Conservation (phyloP, 257 asterid genomes). For the Solanum rostratum region DNA sequence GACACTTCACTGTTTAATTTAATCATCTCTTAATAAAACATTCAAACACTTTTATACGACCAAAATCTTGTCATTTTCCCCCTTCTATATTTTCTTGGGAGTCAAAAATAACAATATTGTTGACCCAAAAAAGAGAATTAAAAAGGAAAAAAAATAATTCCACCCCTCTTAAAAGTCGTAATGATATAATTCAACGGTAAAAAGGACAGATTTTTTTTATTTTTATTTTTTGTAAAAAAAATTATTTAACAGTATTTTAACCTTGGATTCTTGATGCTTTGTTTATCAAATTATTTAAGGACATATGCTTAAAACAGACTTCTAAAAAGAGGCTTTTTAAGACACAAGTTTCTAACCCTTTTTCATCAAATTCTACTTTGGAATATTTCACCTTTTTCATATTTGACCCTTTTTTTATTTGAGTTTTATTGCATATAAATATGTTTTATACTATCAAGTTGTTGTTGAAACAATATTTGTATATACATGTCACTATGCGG, state of each 20-base stretch:
- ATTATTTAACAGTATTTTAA: background rate
- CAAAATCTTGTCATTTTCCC: background rate
- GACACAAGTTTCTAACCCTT: constrained; percentile 27
- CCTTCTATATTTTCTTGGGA: background rate
- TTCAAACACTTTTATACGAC: background rate
- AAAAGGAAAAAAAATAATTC: background rate
- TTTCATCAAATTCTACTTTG: constrained; percentile 27
- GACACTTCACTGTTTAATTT: background rate
- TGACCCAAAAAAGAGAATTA: background rate
- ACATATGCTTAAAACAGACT: constrained; percentile 12
- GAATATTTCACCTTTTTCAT: constrained; percentile 13
- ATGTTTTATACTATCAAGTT: background rate
- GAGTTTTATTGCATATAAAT: background rate
- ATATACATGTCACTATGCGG: background rate
- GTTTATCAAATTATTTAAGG: background rate
- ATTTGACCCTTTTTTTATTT: background rate
- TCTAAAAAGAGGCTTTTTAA: constrained; percentile 14
- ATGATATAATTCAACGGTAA: constrained; percentile 13
- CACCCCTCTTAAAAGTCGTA: background rate
- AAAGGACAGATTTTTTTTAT: background rate
- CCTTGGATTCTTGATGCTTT: constrained; percentile 22
- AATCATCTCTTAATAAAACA: background rate
- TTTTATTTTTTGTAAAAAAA: no score
- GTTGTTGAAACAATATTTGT: background rate
- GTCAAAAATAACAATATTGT: background rate